A percentile compares a stretch with the other conserved stretches of the same genome.
Evolutionary conservation across 345 rosid species (phyloP).

Genomic region (Euphorbia lathyris): DNA sequence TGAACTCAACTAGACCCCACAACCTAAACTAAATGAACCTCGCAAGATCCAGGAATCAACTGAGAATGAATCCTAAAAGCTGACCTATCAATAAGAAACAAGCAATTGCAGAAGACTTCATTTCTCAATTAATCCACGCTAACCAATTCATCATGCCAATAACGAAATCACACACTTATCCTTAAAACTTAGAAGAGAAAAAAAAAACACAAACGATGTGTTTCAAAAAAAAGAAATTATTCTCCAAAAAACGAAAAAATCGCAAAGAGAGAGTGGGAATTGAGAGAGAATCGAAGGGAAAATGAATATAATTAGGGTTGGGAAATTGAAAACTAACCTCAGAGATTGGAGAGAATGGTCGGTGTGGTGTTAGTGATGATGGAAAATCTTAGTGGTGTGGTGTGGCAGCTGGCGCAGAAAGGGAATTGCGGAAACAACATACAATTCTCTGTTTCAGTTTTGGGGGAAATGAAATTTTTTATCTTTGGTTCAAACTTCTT

Average conservation of each 20-base stretch:
- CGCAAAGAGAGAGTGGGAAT: background rate
- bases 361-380: background rate
- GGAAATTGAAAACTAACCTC: conserved; percentile 6
- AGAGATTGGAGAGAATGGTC: background rate
- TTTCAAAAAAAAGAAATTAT: too few relatives aligned
- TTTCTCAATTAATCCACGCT: background rate
- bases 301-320: conserved; percentile 4
- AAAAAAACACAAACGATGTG: background rate
- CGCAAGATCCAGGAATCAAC: background rate
- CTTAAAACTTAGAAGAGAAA: too few relatives aligned
- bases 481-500: too few relatives aligned
- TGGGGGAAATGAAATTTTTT: background rate
- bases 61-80: background rate
- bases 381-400: background rate
- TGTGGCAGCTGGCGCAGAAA: background rate
- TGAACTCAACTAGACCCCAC: background rate
- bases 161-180: background rate
- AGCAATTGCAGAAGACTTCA: background rate
- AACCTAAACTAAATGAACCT: background rate
- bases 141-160: background rate
- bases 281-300: background rate
- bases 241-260: too few relatives aligned
- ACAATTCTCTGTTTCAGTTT: background rate
- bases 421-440: background rate
- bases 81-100: background rate